Conservation (phyloP, 768 basidiomycete species). For the Suillus plorans region DNA sequence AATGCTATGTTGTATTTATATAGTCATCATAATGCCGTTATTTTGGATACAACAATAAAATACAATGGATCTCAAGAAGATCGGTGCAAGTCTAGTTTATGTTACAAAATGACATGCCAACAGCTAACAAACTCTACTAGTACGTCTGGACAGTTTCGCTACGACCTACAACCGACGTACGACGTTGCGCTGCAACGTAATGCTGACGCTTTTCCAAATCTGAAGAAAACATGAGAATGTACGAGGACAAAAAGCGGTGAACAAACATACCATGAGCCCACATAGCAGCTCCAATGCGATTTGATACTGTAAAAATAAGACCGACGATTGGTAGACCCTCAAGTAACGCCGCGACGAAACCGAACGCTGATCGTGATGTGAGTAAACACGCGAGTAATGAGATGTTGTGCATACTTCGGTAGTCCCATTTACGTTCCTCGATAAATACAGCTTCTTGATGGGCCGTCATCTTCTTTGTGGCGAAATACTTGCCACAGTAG, state of each 20-base stretch:
- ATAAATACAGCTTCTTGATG: conserved; percentile 73
- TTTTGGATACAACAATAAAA: neutral
- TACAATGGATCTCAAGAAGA: neutral
- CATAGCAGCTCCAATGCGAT: conserved; percentile 92
- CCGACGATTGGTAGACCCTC: conserved; percentile 84
- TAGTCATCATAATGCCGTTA: neutral
- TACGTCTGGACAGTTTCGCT: neutral
- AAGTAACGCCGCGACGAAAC: conserved; percentile 78
- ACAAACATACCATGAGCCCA: conserved; percentile 74
- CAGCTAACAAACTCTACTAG: neutral
- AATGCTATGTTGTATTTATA: neutral
- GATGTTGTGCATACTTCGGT: conserved; percentile 51
- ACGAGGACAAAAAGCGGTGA: neutral
- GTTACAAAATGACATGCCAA: neutral
- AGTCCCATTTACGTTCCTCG: conserved; percentile 90
- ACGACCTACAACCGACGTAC: neutral
- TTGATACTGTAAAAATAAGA: conserved; percentile 79
- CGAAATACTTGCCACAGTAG: conserved; percentile 61
- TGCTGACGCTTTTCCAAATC: conserved; percentile 64
- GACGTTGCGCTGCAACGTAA: conserved; percentile 36
- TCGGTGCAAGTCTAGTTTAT: neutral
- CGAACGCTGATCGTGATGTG: conserved; percentile 57
- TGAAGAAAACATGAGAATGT: conserved; percentile 20
- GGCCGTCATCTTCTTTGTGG: conserved; percentile 77
- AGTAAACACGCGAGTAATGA: neutral